These are phyloP conservation scores for Erysimum pusillum DNA, from an alignment of 441 rosid genomes.

Conservation along the genomic window DNA sequence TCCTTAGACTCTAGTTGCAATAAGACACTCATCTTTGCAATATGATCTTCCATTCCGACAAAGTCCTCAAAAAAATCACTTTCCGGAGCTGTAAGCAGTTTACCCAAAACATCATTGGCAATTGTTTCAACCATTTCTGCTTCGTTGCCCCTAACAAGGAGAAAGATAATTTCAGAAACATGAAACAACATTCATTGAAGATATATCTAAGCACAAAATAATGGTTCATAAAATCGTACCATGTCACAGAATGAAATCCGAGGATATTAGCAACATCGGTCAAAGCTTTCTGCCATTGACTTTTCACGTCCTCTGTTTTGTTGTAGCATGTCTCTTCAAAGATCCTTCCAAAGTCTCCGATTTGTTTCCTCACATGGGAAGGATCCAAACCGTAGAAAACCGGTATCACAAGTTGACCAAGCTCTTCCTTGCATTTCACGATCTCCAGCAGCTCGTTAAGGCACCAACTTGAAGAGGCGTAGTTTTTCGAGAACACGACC, in stretches of 20 bases:
- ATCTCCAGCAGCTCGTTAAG: slow-evolving; percentile 23
- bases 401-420: background rate
- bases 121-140: slow-evolving; percentile 7
- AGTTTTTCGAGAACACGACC: background rate
- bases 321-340: slow-evolving; percentile 10
- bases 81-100: background rate
- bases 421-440: background rate
- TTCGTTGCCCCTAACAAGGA: background rate
- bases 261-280: slow-evolving; percentile 12
- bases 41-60: background rate
- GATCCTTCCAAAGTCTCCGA: background rate
- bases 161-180: background rate
- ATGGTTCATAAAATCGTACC: background rate
- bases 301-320: background rate
- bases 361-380: slow-evolving; percentile 4
- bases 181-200: background rate
- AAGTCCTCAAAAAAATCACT: background rate
- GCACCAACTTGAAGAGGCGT: slow-evolving; percentile 13
- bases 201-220: background rate
- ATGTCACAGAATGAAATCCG: background rate
- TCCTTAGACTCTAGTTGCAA: background rate
- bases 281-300: slow-evolving; percentile 18
- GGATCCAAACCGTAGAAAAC: slow-evolving; percentile 27
- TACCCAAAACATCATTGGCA: background rate
- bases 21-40: background rate